phyloP scores from a whole-genome alignment of 169 alveolate genomes.

The Eimeria necatrix region DNA sequence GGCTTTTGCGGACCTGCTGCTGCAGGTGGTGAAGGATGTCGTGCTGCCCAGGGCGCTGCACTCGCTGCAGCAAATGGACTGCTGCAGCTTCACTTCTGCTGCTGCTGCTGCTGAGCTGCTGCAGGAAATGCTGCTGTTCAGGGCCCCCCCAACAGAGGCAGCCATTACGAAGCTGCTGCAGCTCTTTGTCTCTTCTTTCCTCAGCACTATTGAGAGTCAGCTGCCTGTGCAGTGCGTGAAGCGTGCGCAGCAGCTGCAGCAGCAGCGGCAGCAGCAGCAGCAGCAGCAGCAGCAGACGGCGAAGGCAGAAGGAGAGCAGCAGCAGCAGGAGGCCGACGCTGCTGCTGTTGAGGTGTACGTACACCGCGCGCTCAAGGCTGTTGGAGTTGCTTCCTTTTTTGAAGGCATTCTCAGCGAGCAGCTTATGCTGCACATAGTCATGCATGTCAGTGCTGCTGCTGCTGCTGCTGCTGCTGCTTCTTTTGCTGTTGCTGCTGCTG shows the following conservation, averaged over 20 bases:
- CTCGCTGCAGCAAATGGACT: not conserved
- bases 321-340: not conserved
- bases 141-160: not conserved
- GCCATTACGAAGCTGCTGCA: not conserved
- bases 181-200: not conserved
- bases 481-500: not conserved
- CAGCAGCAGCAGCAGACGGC: not conserved
- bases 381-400: not conserved
- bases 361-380: not conserved
- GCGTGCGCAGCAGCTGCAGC: not conserved
- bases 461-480: not conserved
- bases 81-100: not conserved
- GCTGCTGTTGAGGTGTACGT: not conserved
- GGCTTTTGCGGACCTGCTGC: not conserved
- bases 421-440: not conserved
- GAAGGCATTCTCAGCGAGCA: not conserved
- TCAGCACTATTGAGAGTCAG: not conserved
- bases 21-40: not conserved
- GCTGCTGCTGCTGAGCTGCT: not conserved
- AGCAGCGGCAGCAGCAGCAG: not conserved
- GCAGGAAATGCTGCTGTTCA: not conserved
- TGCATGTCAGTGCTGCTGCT: not conserved
- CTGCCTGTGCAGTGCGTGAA: not conserved
- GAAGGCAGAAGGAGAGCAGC: not conserved
- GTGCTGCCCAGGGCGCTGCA: not conserved